Conservation (phyloP, 2,329 filamentous ascomycete genomes). For the Ceratocystis variospora region DNA sequence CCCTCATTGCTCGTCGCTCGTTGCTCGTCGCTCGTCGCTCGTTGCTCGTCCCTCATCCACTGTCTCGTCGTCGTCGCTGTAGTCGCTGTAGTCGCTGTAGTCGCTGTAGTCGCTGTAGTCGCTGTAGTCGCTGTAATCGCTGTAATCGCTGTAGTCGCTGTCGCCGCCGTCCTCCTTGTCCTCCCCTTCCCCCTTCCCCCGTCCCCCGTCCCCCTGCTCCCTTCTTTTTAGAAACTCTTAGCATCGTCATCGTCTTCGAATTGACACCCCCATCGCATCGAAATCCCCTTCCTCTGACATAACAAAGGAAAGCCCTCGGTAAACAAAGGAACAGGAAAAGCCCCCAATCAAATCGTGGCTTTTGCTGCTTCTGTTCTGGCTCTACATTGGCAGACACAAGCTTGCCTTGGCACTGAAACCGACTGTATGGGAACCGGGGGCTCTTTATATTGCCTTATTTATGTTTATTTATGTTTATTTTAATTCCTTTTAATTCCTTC, state of each 20-base stretch:
- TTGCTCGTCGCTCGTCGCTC: too few species aligned
- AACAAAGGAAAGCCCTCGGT: background rate
- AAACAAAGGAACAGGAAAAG: background rate
- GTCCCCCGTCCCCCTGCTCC: too few species aligned
- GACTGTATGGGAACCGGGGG: background rate
- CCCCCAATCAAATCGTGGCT: background rate
- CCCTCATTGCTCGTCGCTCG: too few species aligned
- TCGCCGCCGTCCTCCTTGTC: too few species aligned
- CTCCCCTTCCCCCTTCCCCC: too few species aligned
- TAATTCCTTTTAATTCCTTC: background rate
- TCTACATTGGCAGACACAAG: background rate
- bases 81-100: too few species aligned
- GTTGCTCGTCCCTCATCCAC: too few species aligned
- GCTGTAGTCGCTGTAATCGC: too few species aligned
- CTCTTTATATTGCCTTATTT: background rate
- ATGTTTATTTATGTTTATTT: background rate
- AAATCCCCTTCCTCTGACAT: background rate
- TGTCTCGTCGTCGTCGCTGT: too few species aligned
- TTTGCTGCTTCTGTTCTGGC: background rate
- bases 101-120: too few species aligned
- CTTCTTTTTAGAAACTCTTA: too few species aligned
- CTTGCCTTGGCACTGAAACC: conserved; percentile 1
- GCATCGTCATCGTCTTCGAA: background rate
- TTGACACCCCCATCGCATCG: background rate
- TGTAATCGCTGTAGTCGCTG: too few species aligned